Evolutionary conservation across 2,329 filamentous ascomycete genomes (phyloP).

Genomic region (Celoporthe dispersa): DNA sequence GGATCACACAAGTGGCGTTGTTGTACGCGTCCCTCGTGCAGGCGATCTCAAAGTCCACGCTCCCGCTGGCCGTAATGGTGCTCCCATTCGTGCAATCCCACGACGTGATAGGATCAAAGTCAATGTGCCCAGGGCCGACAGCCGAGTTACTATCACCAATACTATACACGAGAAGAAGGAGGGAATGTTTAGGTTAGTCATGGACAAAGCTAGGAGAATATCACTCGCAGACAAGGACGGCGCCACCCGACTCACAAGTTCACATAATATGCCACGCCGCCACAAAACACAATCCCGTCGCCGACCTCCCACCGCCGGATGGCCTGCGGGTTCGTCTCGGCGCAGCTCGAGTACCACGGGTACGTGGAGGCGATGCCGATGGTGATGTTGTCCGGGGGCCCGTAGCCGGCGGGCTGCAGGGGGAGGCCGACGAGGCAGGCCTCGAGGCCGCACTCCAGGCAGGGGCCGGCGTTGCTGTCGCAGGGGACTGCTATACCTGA

Average conservation of each 20-base stretch:
- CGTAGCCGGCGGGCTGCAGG: conserved; percentile 23
- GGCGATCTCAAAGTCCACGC: conserved; percentile 21
- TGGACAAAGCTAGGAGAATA: not conserved
- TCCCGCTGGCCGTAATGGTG: conserved; percentile 19
- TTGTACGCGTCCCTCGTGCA: conserved; percentile 7
- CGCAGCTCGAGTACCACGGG: conserved; percentile 15
- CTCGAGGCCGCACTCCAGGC: conserved; percentile 15
- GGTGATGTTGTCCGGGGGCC: conserved; percentile 19
- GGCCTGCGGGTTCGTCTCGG: conserved; percentile 25
- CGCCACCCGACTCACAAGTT: conserved; percentile 17
- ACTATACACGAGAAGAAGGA: not conserved
- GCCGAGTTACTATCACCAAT: not conserved
- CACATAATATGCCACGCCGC: conserved; percentile 18
- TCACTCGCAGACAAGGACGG: not conserved
- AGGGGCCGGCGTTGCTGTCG: conserved; percentile 22
- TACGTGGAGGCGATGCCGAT: conserved; percentile 15
- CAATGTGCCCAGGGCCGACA: not conserved
- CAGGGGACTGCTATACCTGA: not conserved
- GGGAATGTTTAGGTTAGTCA: not conserved
- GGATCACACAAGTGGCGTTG: not conserved
- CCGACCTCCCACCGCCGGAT: conserved; percentile 22
- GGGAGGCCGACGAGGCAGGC: conserved; percentile 21
- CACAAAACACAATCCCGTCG: conserved; percentile 14
- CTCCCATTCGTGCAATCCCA: conserved; percentile 15
- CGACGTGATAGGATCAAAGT: conserved; percentile 10